phyloP scores from a whole-genome alignment of 306 rosid genomes.

The Cucurbita pepo region DNA sequence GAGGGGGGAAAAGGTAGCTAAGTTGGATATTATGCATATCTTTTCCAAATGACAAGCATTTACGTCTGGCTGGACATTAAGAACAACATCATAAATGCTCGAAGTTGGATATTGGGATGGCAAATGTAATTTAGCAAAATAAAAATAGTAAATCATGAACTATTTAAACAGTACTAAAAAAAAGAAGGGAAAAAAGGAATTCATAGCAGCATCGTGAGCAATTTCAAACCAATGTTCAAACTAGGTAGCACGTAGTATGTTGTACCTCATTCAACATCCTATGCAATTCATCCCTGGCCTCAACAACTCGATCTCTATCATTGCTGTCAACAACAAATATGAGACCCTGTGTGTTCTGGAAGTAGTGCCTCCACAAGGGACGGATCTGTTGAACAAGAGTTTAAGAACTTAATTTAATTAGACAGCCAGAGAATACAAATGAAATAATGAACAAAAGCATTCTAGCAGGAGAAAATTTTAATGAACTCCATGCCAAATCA shows the following conservation, averaged over 20 bases:
- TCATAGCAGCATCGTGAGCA: neutral
- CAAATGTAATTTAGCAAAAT: neutral
- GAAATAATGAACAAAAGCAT: neutral
- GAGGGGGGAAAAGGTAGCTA: neutral
- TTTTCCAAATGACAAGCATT: neutral
- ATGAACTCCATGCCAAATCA: neutral
- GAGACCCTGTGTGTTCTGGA: slow-evolving; percentile 99
- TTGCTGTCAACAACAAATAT: slow-evolving; percentile 98
- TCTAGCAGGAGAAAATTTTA: neutral
- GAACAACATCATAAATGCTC: neutral
- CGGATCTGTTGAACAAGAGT: slow-evolving; percentile 52
- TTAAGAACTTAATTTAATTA: neutral
- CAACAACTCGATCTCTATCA: slow-evolving; percentile 99
- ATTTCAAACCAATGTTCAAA: neutral
- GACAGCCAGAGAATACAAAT: neutral
- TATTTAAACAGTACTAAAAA: neutral
- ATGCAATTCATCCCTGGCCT: slow-evolving; percentile 96
- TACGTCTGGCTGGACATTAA: too few relatives aligned
- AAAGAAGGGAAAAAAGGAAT: neutral
- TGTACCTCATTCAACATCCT: slow-evolving; percentile 98
- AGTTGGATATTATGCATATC: neutral
- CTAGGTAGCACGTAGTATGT: neutral
- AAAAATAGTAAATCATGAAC: neutral
- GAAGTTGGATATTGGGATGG: neutral
- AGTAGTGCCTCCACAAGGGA: slow-evolving; percentile 99